Evolutionary conservation across 1,139 yeast genomes (phyloP), one percentile per base, ranked within the genome.

Genomic region (Geotrichum fermentans): DNA sequence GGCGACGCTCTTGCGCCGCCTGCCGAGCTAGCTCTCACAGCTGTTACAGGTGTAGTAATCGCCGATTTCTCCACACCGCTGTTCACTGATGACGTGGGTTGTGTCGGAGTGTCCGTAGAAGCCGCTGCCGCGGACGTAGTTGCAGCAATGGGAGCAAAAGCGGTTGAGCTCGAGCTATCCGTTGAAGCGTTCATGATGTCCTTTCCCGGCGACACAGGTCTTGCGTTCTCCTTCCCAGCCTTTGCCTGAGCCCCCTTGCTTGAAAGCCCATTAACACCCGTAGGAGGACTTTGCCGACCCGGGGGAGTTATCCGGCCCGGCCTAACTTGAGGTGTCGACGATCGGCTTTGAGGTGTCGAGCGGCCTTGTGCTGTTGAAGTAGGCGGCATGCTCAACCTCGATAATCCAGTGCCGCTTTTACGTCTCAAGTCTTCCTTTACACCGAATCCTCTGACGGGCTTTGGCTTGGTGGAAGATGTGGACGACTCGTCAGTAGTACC

Each of bases 381-480:
- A 6, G 28, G 28, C 28, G 28, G 28, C 28, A 24, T 24, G 28
- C 28, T 24, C 28, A 24, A 10, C 10, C 28, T 24, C 8, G 28
- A 24, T 10, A 10, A n/a, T n/a, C 21, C 8, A 16, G 24, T 17
- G 8, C 22, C 24, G 21, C 56, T 47, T 18, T 54, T 50, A 18
- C 56, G 51, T 5, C 52, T 46, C 18, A 58, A 50, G 16, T 57
- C 60, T 22, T 57, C 51, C 32, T 55, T 53, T 26, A 55, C 57
- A 10, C 62, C 62, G 40, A 58, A 56, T 33, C 11, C n/a, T 8
- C 8, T 43, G 41, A 30, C 46, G 3, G 39, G 4, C 11, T 21
- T 21, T 2, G 39, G 6, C 16, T n/a, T 4, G n/a, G 22, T n/a
- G 13, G 41, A 21, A 30, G 21, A 3, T 24, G 28, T 10, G 10